Evolutionary conservation across 1,139 yeast species (phyloP).

Genomic region (Magnusiomyces suaveolens): DNA sequence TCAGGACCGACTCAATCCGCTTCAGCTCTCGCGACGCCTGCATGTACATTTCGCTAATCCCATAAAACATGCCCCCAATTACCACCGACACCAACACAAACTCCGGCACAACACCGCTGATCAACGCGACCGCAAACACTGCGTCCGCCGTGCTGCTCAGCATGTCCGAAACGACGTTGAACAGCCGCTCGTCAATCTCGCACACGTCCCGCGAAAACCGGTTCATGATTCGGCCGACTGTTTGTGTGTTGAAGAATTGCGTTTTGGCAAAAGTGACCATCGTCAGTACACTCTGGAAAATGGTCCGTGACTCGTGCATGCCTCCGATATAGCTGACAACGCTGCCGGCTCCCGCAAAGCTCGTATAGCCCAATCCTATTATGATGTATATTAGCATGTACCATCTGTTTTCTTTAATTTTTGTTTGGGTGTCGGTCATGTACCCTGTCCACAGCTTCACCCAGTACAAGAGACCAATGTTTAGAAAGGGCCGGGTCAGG

Average conservation of each 20-base stretch:
- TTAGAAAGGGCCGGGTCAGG: conserved; percentile 44
- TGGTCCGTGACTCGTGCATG: conserved; percentile 65
- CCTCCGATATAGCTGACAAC: conserved; percentile 77
- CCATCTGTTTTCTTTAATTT: too few species aligned
- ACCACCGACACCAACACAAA: too few species aligned
- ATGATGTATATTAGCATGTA: too few species aligned
- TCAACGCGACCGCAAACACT: conserved; percentile 67
- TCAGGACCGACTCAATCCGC: conserved; percentile 85
- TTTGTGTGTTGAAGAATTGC: conserved; percentile 95
- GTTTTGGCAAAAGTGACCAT: conserved; percentile 87
- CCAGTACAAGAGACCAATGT: conserved; percentile 66
- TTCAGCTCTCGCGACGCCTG: conserved; percentile 90
- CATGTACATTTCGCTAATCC: conserved; percentile 80
- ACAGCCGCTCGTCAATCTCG: conserved; percentile 80
- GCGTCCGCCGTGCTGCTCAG: conserved; percentile 66
- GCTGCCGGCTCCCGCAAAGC: conserved; percentile 64
- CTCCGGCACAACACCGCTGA: conserved; percentile 81
- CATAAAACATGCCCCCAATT: too few species aligned
- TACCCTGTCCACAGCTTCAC: conserved; percentile 95
- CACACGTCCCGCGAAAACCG: conserved; percentile 90
- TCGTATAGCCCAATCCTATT: conserved; percentile 66
- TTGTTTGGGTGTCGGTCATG: conserved; percentile 53
- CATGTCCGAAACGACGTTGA: conserved; percentile 76
- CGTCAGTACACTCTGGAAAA: conserved; percentile 72
- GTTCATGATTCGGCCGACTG: conserved; percentile 87